phyloP scores from a whole-genome alignment of 192 early-diverging fungal species.

The Helicostylum pulchrum region DNA sequence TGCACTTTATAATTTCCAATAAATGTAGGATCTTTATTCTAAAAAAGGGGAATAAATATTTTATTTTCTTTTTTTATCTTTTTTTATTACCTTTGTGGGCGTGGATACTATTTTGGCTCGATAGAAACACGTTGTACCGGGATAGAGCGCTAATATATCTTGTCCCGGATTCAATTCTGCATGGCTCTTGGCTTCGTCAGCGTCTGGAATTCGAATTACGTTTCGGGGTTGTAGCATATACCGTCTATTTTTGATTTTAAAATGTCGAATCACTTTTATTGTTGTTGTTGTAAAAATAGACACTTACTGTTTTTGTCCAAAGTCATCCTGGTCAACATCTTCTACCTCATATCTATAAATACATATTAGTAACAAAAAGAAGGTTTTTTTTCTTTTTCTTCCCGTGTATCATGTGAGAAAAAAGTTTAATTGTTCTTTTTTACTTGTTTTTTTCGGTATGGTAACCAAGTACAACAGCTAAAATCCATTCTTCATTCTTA shows the following conservation, averaged over 20 bases:
- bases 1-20: conserved; percentile 33
- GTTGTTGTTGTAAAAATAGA: no score
- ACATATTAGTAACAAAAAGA: neutral
- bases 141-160: conserved; percentile 52
- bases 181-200: conserved; percentile 28
- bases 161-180: conserved; percentile 40
- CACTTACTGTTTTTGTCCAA: conserved; percentile 46
- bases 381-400: neutral
- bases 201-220: conserved; percentile 47
- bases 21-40: conserved; percentile 25
- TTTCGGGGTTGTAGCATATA: conserved; percentile 43
- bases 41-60: neutral
- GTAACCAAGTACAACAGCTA: conserved; percentile 46
- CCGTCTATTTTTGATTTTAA: conserved; percentile 28
- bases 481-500: conserved; percentile 54
- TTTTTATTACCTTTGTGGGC: conserved; percentile 43
- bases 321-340: conserved; percentile 53
- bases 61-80: neutral
- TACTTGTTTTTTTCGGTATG: conserved; percentile 41
- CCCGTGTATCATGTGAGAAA: no score
- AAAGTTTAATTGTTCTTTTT: neutral
- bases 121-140: conserved; percentile 58
- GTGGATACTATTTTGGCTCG: conserved; percentile 45
- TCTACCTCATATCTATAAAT: conserved; percentile 50
- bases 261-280: no score